A percentile compares a stretch with the other conserved stretches of the same genome.
These are phyloP conservation scores for Xylariaceae sp. DNA, from an alignment of 2,329 filamentous ascomycete species.

Conservation along the genomic window DNA sequence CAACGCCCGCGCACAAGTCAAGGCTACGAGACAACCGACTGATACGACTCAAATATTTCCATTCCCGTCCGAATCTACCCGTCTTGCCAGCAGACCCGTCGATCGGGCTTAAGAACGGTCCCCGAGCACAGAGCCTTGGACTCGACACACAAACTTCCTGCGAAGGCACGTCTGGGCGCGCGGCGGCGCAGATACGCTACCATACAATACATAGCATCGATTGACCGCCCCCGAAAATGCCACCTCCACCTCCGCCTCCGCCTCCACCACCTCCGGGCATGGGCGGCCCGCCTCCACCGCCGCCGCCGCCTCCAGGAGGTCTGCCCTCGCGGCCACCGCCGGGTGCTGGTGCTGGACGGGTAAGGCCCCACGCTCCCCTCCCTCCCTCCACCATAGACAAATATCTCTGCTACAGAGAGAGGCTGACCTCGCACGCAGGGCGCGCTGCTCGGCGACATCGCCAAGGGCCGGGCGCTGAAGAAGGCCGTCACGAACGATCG, in stretches of 20 bases:
- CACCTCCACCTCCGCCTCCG: slow-evolving; percentile 61
- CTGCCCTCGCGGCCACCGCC: slow-evolving; percentile 52
- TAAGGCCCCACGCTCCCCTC: slow-evolving; percentile 32
- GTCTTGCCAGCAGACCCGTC: too few species aligned
- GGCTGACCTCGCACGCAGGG: slow-evolving; percentile 46
- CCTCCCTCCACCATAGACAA: not conserved
- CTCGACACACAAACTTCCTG: too few species aligned
- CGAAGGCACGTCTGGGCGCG: too few species aligned
- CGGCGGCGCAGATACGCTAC: too few species aligned
- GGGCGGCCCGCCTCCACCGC: slow-evolving; percentile 56
- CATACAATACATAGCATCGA: too few species aligned
- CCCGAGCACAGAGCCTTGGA: too few species aligned
- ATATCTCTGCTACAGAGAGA: too few species aligned
- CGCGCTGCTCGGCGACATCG: slow-evolving; percentile 80
- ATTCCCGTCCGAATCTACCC: too few species aligned
- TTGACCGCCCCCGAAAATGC: slow-evolving; percentile 31
- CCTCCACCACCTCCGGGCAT: slow-evolving; percentile 53
- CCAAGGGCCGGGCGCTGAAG: slow-evolving; percentile 70
- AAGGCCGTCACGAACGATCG: slow-evolving; percentile 89
- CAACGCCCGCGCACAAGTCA: too few species aligned
- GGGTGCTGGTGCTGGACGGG: slow-evolving; percentile 47
- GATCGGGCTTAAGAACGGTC: too few species aligned
- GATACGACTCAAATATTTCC: too few species aligned
- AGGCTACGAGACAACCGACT: too few species aligned
- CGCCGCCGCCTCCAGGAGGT: slow-evolving; percentile 57